Base-by-base conservation (phyloP, 208 protist genomes). In the Leishmania major region DNA sequence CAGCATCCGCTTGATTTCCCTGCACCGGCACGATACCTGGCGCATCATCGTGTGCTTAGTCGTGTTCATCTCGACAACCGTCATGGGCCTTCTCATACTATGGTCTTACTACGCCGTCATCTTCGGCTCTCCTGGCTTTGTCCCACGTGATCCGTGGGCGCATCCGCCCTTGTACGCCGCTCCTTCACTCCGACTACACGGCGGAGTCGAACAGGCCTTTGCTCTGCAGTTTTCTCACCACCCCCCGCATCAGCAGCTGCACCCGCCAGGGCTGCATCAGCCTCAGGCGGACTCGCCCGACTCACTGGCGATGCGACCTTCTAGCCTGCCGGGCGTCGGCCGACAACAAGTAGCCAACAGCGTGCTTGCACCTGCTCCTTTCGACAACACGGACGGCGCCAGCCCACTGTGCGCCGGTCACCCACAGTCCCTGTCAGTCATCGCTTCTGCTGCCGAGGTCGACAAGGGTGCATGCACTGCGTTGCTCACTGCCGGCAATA, bases 51-150 rank as follows among this genome's bases (percentile, higher is more conserved):
- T 95, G 19, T 85, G 79, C 51, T 51, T 93, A 37, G 66, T 93
- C 10, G 87, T 83, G 47, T 43, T 95, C 4, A 10, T 92, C 3
- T 40, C 95, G 7, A 84, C 84, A 8, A 80, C 78, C 2, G 19
- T 78, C 17, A 35, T 79, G 10, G 75, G 17, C 17, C 76, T 47
- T 0, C 22, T 90, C 10, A 81, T 89, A 35, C 47, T 90, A 22
- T 91, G 81, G 84, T 53, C 90, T 8, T 94, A 91, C 70, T 90
- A 89, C 57, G 10, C 37, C 31, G 78, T 91, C 67, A 77, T 95
- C 60, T 91, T 89, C 72, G 91, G 87, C 45, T 15, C 82, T 28
- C 91, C 91, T 0, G 93, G 93, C 22, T 95, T 90, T 62, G 93
- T 96, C 47, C 84, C 88, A 0, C 78, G 28, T 1, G 80, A 86